A percentile compares a stretch with the other conserved stretches of the same genome.
Conservation (phyloP, 2,329 filamentous ascomycete genomes). For the Balansia obtecta region DNA sequence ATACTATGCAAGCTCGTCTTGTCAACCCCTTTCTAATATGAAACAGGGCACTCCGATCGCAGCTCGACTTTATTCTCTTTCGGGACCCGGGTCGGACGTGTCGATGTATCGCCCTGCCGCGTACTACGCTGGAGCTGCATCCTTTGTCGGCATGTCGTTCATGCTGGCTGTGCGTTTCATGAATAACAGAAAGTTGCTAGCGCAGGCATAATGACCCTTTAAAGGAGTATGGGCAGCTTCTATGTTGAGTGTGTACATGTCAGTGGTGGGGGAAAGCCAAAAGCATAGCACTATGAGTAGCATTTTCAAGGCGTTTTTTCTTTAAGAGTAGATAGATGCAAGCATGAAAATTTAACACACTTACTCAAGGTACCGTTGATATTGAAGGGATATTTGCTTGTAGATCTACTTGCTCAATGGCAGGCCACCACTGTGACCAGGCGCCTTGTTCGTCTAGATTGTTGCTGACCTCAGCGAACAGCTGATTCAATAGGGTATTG, state of each 20-base stretch:
- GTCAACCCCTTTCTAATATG: conserved; percentile 1
- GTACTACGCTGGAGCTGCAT: conserved; percentile 16
- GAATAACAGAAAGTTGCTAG: conserved; percentile 2
- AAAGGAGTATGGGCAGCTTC: not conserved
- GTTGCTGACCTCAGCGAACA: conserved; percentile 15
- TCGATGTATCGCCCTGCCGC: conserved; percentile 14
- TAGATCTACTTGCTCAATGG: conserved; percentile 11
- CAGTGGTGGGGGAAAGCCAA: not conserved
- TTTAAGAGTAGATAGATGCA: not conserved
- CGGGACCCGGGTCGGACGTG: conserved; percentile 8
- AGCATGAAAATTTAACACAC: not conserved
- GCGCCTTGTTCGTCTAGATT: conserved; percentile 15
- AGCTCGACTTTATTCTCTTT: conserved; percentile 14
- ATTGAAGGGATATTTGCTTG: not conserved
- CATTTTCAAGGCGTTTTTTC: not conserved
- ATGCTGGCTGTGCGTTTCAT: conserved; percentile 8
- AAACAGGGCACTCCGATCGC: conserved; percentile 16
- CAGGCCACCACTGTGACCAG: conserved; percentile 17
- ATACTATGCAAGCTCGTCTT: not conserved
- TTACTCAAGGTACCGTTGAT: conserved; percentile 1
- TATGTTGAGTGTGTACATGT: too few species aligned
- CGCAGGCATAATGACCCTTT: conserved; percentile 2
- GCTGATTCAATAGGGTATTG: conserved; percentile 12
- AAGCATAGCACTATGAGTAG: not conserved
- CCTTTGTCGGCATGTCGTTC: conserved; percentile 10